Evolutionary conservation across 2,329 filamentous ascomycete genomes (phyloP).

Genomic region (Tolypocladium cylindrosporum): DNA sequence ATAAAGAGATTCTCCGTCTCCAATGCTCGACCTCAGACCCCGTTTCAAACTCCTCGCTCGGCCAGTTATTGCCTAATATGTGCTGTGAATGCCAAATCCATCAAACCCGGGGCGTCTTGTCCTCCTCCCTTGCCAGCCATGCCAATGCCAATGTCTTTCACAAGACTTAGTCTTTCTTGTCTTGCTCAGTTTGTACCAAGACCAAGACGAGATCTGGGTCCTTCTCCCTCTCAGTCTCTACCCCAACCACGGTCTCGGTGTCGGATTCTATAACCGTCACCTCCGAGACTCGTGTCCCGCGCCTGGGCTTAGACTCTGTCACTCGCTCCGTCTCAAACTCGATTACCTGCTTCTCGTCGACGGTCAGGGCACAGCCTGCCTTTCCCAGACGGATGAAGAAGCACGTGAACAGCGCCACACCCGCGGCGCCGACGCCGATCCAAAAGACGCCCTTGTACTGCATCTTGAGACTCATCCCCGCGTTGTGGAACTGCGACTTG

Average conservation of each 20-base stretch:
- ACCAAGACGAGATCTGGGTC: not conserved
- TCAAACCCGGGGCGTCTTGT: not conserved
- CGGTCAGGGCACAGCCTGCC: slow-evolving; percentile 11
- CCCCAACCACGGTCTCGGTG: not conserved
- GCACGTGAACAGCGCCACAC: slow-evolving; percentile 32
- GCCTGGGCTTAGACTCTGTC: not conserved
- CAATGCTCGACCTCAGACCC: not conserved
- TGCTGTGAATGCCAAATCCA: not conserved
- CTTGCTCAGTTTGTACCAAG: not conserved
- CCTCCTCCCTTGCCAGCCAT: not conserved
- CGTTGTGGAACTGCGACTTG: slow-evolving; percentile 29
- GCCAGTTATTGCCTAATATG: not conserved
- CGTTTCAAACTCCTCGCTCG: not conserved
- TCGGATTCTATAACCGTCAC: not conserved
- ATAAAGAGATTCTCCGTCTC: not conserved
- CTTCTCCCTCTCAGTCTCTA: not conserved
- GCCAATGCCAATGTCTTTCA: not conserved
- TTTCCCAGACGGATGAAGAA: slow-evolving; percentile 14
- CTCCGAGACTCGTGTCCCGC: not conserved
- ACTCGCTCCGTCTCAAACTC: not conserved
- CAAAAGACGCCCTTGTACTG: slow-evolving; percentile 54
- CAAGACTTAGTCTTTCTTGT: not conserved
- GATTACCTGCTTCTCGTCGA: slow-evolving; percentile 7
- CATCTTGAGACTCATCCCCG: slow-evolving; percentile 26
- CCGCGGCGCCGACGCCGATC: slow-evolving; percentile 45